Conservation (phyloP, 1,139 yeast genomes). For the Candida sanyaensis region DNA sequence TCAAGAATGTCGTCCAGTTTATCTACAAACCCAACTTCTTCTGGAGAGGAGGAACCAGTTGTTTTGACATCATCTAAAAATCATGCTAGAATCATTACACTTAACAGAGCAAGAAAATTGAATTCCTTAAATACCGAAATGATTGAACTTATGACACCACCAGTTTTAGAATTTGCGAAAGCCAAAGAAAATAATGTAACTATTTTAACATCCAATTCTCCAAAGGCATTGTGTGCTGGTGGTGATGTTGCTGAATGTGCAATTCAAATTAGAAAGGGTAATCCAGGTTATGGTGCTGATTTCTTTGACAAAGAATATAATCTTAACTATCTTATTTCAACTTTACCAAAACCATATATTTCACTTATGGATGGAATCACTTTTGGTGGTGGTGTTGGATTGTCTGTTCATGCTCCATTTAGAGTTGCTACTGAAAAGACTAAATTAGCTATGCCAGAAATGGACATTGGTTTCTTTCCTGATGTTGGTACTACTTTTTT, state of each 20-base stretch:
- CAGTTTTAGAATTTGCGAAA: constrained; percentile 75
- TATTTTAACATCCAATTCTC: constrained; percentile 68
- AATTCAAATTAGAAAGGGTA: constrained; percentile 46
- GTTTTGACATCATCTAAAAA: constrained; percentile 66
- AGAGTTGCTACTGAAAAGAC: constrained; percentile 90
- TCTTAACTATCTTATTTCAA: constrained; percentile 75
- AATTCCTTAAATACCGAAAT: constrained; percentile 83
- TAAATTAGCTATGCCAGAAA: constrained; percentile 95
- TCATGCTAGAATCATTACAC: constrained; percentile 70
- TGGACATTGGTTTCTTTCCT: constrained; percentile 95
- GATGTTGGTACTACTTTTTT: constrained; percentile 97
- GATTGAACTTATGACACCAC: constrained; percentile 74
- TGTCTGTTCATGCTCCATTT: constrained; percentile 91
- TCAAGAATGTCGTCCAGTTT: constrained; percentile 8
- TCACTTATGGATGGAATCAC: constrained; percentile 89
- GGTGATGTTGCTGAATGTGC: constrained; percentile 91
- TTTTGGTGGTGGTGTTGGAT: constrained; percentile 98
- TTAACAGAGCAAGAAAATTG: constrained; percentile 81
- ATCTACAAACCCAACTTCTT: constrained; percentile 8
- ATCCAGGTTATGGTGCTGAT: constrained; percentile 55
- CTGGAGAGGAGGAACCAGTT: constrained; percentile 38
- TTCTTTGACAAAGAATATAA: constrained; percentile 84
- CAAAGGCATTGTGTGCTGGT: constrained; percentile 78
- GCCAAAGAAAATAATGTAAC: constrained; percentile 64
- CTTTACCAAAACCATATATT: constrained; percentile 82